phyloP scores from a whole-genome alignment of 2,329 filamentous ascomycete species.

The Claviceps sorghi region DNA sequence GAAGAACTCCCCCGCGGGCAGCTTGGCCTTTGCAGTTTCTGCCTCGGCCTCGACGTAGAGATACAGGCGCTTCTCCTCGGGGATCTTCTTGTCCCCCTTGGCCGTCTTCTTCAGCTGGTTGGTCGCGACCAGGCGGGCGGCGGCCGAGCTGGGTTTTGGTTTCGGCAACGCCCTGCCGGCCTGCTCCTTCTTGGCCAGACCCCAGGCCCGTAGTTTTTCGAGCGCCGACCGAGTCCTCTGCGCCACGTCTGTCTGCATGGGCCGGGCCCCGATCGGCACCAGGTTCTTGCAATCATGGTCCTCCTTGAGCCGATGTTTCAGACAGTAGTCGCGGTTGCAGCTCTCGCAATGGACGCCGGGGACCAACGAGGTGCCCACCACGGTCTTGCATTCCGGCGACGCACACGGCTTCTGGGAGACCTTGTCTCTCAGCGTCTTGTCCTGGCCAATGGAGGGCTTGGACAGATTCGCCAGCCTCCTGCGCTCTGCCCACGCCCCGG shows the following conservation, averaged over 20 bases:
- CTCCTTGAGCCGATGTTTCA: constrained; percentile 61
- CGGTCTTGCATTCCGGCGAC: constrained; percentile 50
- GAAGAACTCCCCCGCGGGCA: constrained; percentile 68
- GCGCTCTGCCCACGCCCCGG: constrained; percentile 47
- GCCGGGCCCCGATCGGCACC: constrained; percentile 38
- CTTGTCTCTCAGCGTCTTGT: constrained; percentile 37
- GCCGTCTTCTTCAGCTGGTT: constrained; percentile 73
- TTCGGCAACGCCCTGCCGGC: constrained; percentile 46
- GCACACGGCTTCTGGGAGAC: constrained; percentile 54
- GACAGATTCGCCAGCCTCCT: constrained; percentile 39
- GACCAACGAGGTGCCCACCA: constrained; percentile 52
- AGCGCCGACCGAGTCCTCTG: constrained; percentile 63
- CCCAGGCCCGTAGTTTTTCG: constrained; percentile 66
- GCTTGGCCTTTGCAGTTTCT: constrained; percentile 69
- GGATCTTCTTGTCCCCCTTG: constrained; percentile 75
- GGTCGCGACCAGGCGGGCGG: constrained; percentile 52
- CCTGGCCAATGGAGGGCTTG: constrained; percentile 37
- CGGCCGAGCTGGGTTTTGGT: constrained; percentile 46
- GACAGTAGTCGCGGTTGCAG: constrained; percentile 62
- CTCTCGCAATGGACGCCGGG: constrained; percentile 56
- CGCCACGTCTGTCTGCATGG: constrained; percentile 29
- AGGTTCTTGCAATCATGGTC: constrained; percentile 78
- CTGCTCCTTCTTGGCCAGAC: constrained; percentile 53
- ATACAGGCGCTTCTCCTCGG: constrained; percentile 76
- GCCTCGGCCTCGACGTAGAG: constrained; percentile 81